phyloP scores from a whole-genome alignment of 2,329 filamentous ascomycete species.

The Claviceps sp. region DNA sequence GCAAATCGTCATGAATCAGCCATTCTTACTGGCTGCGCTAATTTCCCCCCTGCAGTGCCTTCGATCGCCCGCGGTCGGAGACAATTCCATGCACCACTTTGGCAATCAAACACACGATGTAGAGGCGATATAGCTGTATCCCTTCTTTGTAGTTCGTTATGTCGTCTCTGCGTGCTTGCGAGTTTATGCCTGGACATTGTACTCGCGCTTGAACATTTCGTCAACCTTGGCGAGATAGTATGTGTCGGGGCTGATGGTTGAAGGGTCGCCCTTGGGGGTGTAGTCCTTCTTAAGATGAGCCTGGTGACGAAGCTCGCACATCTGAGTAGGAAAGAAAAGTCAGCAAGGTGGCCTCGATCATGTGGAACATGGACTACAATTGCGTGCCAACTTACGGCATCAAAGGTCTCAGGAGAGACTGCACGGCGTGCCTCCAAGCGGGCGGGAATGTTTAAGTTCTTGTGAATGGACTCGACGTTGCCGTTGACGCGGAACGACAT shows the following conservation, averaged over 20 bases:
- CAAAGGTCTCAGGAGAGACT: constrained; percentile 60
- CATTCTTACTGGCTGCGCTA: background rate
- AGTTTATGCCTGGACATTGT: constrained; percentile 57
- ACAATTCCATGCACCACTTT: background rate
- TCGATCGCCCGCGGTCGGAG: background rate
- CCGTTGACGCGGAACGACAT: constrained; percentile 61
- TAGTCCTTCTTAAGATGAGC: constrained; percentile 74
- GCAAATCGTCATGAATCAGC: constrained; percentile 5
- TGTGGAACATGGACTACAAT: no score
- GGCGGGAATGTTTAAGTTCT: constrained; percentile 56
- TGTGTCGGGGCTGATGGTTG: constrained; percentile 50
- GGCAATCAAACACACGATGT: background rate
- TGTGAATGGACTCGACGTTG: constrained; percentile 52
- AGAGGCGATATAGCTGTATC: constrained; percentile 5
- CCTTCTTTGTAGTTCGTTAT: background rate
- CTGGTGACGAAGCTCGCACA: constrained; percentile 70
- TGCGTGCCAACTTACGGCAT: constrained; percentile 36
- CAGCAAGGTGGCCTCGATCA: background rate
- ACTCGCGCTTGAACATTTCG: constrained; percentile 75
- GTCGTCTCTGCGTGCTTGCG: background rate
- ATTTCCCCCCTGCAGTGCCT: background rate
- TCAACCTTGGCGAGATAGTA: constrained; percentile 75
- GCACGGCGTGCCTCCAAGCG: constrained; percentile 51
- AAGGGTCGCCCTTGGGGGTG: constrained; percentile 52
- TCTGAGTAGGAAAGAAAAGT: constrained; percentile 29